Evolutionary conservation across 345 rosid species (phyloP), one percentile per base, ranked within the genome.

Genomic region (Physaria fendleri): DNA sequence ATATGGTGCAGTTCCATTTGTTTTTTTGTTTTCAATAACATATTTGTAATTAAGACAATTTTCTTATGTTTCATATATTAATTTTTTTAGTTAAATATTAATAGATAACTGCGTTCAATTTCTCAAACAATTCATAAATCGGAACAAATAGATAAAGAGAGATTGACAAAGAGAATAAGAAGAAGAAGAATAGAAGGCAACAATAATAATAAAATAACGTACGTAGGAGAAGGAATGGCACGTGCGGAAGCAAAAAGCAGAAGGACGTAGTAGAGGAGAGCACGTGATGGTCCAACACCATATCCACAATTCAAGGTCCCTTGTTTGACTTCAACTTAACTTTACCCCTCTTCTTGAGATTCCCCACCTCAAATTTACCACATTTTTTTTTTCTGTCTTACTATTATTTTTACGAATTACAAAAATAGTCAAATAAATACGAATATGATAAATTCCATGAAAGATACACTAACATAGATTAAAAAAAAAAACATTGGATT

Each of bases 271-370:
- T 61, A 49, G 71, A 56, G 50, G 22, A 34, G 49, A 66, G 53
- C 76, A 72, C 76, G 73, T 62, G 76, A 59, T 41, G 65, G 63
- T 60, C 76, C 71, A 59, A 56, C 64, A 71, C 51, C 56, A 65
- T 48, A 59, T 71, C 63, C 76, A 48, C 65, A 61, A 35, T 73
- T 62, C 76, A 73, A 66, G 69, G 73, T 42, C 18, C 44, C 76
- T 73, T 51, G 69, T 73, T 73, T 73, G 73, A 73, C 76, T 66
- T n/a, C n/a, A n/a, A n/a, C n/a, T n/a, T n/a, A n/a, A n/a, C n/a
- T n/a, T n/a, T 47, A 53, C 20, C 33, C 32, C 29, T 22, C 13
- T 1, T 49, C 69, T 70, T 20, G 69, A 62, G 59, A 70, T 70
- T 47, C 59, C 15, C 18, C 47, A 32, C 69, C 10, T 8, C 13